Conservation (phyloP, 2,329 filamentous ascomycete species). For the Claviceps sorghi region DNA sequence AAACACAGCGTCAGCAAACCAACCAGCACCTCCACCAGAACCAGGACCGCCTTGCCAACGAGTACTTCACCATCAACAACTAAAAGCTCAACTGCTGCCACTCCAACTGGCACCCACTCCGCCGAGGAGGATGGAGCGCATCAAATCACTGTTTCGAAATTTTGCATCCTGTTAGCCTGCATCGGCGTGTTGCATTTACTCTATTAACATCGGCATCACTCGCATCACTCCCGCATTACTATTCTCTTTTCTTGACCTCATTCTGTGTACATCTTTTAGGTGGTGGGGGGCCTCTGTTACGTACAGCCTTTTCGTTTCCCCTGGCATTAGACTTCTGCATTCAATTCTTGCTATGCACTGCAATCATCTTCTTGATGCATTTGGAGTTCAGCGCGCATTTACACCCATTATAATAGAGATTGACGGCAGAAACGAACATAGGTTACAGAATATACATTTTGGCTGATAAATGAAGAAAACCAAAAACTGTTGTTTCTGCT, state of each 20-base stretch:
- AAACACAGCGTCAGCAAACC: not conserved
- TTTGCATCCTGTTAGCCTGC: not conserved
- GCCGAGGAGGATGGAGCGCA: not conserved
- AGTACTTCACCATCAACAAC: not conserved
- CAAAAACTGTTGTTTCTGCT: too few relatives aligned
- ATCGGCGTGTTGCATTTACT: not conserved
- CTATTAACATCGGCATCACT: not conserved
- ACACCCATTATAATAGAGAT: too few relatives aligned
- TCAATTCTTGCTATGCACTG: too few relatives aligned
- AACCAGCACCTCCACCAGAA: not conserved
- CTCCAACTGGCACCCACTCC: not conserved
- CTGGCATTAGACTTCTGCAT: too few relatives aligned
- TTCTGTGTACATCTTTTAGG: not conserved
- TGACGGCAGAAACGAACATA: too few relatives aligned
- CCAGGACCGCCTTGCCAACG: not conserved
- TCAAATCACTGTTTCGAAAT: not conserved
- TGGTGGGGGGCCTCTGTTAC: too few relatives aligned
- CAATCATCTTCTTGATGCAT: too few relatives aligned
- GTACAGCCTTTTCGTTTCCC: too few relatives aligned
- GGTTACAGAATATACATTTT: too few relatives aligned
- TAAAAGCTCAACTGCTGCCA: not conserved
- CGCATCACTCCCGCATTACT: not conserved
- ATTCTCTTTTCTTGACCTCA: too few relatives aligned
- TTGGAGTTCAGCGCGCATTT: too few relatives aligned
- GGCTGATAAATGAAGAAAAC: too few relatives aligned